Base-by-base conservation (phyloP, 1,139 yeast species). In the Kluyveromyces sp. region DNA sequence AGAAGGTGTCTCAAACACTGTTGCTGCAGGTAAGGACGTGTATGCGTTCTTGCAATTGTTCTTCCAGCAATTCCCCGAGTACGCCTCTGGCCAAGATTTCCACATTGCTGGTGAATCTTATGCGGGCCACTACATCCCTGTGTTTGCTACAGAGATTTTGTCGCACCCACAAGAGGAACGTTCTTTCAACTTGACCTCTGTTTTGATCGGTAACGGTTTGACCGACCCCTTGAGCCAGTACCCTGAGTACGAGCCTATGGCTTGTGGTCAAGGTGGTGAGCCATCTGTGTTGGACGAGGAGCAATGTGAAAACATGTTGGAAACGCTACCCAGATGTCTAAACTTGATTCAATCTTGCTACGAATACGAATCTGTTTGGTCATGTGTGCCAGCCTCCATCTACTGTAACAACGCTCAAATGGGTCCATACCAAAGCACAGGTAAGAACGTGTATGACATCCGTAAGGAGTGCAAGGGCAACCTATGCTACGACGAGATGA, bases 81-180 rank as follows among this genome's bases (percentile, higher is more conserved):
- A 84, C 70, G 68, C 75, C 43, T 48, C 55, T 21, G 60, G 57
- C 26, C 73, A 77, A 50, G 80, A 78, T 46, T 89, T 92, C 83
- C 97, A 90, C 69, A 89, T 92, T 68, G 95, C 97, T 42, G 98
- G 97, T 58, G 97, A 92, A 70, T 87, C 96, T n/a, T 92, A 92
- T 64, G 98, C 96, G 47, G 98, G 98, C 53, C 97, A 92, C 67
- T 92, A 92, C 68, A 89, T 92, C 56, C 98, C 97, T 32, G 90
- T 81, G 7, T 86, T 92, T 65, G 96, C 97, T 26, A 70, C 83
- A 44, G 96, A 90, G 68, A 90, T 92, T 56, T 70, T 89, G 60
- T 74, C 80, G 27, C 95, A 88, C 64, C 53, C 61, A n/a, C 65
- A 66, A 32, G 75, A 73, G 42, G 88, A 85, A 59, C 83, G 95